A percentile compares a stretch with the other conserved stretches of the same genome.
Conservation (phyloP, 129 eudicot species). For the Chrysanthemum lavandulifolium region DNA sequence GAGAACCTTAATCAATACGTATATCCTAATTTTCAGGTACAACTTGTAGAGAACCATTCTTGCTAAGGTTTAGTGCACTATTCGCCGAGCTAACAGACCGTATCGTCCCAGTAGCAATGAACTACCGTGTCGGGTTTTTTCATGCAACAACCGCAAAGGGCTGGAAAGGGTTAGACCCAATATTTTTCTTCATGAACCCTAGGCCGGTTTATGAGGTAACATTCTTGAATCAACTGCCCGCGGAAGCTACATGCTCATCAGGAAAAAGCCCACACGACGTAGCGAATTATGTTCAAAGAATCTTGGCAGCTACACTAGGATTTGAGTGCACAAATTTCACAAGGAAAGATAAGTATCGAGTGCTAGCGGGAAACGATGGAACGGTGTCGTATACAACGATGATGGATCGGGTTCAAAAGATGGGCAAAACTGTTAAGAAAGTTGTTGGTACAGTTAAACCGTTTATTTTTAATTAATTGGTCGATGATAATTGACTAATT, state of each 20-base stretch:
- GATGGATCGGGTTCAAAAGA: slow-evolving; percentile 38
- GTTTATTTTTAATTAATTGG: slow-evolving; percentile 28
- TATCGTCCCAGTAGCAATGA: slow-evolving; percentile 44
- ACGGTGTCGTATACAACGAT: slow-evolving; percentile 51
- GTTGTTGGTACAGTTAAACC: slow-evolving; percentile 62
- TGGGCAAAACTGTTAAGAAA: slow-evolving; percentile 47
- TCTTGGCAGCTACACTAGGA: slow-evolving; percentile 85
- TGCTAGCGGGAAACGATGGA: slow-evolving; percentile 94
- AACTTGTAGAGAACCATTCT: slow-evolving; percentile 38
- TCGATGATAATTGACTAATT: neutral
- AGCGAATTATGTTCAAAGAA: slow-evolving; percentile 88
- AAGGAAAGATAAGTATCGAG: slow-evolving; percentile 88
- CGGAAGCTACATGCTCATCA: slow-evolving; percentile 85
- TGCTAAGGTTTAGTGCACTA: slow-evolving; percentile 40
- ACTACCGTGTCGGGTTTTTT: slow-evolving; percentile 35
- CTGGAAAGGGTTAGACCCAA: slow-evolving; percentile 85
- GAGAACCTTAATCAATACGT: no score
- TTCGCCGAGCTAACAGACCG: slow-evolving; percentile 40
- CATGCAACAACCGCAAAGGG: slow-evolving; percentile 82
- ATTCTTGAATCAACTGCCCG: slow-evolving; percentile 51
- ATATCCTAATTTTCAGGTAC: neutral
- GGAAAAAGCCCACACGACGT: slow-evolving; percentile 95
- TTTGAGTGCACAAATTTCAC: slow-evolving; percentile 91
- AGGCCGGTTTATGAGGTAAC: slow-evolving; percentile 38
- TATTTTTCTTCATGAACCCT: slow-evolving; percentile 63